Base-by-base conservation (phyloP, 2,329 filamentous ascomycete species). In the Dactylonectria estremocensis region DNA sequence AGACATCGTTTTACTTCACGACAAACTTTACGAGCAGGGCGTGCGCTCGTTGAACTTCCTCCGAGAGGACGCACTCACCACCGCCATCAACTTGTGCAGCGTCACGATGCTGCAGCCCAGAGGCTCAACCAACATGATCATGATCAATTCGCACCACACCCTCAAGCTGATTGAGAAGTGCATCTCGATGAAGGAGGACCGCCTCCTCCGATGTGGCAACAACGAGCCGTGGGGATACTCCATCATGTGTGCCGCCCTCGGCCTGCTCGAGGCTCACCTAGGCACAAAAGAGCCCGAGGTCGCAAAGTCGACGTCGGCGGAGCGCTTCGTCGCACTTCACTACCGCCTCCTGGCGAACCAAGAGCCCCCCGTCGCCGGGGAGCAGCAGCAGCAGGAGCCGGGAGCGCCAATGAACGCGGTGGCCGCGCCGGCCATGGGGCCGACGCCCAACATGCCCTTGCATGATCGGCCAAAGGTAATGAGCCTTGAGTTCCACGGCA, bases 161-260 rank as follows among this genome's bases (percentile, higher is more conserved):
- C 83, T 90, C 68, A 84, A 86, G 77, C 81, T 90, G n/a, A 85
- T 91, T 11, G 88, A 90, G 74, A 89, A 88, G 75, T 90, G 88
- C 68, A 84, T 90, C 43, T 79, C 80, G 53, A 87, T 91, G 83
- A 90, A 90, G 75, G 88, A 90, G 72, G 88, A 90, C 71, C 85
- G 88, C 1, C 84, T 90, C 8, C 77, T 91, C 24, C 82, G 88
- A n/a, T 89, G 87, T 68, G 88, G 88, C 16, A 90, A 90, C 79
- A 89, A 89, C 72, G 89, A 91, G 74, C 88, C 89, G 0, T 90
- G 89, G 89, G 88, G 88, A 18, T 90, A 90, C 77, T 88, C 86
- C 62, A 89, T 89, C 76, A 89, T 90, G 86, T 90, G 88, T 70
- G 87, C 88, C 3, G 87, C 88, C 1, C 82, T 87, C 28, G 89